Conservation (phyloP, 164 flowering plant genomes). For the Annona squamosa region DNA sequence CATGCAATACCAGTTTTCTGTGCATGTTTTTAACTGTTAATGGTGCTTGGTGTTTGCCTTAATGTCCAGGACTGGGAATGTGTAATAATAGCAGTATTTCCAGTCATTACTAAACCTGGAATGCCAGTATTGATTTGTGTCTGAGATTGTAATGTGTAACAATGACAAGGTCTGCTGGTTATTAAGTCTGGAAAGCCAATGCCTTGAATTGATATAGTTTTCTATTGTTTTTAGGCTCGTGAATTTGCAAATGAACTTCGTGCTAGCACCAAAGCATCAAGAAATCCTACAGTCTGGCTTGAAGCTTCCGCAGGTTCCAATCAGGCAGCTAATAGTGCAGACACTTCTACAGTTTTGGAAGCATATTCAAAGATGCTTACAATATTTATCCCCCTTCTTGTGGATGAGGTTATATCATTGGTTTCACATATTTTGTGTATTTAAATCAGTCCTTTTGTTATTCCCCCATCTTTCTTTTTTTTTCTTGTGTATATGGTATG, state of each 20-base stretch:
- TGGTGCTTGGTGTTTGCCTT: not conserved
- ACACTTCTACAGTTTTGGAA: slow-evolving; percentile 89
- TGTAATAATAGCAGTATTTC: not conserved
- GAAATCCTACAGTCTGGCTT: slow-evolving; percentile 87
- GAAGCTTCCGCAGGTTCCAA: slow-evolving; percentile 74
- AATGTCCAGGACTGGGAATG: not conserved
- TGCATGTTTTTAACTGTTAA: not conserved
- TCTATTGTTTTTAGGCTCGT: slow-evolving; percentile 62
- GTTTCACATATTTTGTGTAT: not conserved
- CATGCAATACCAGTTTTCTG: not conserved
- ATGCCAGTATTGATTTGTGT: not conserved
- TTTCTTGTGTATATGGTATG: not conserved
- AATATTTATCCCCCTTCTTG: slow-evolving; percentile 90
- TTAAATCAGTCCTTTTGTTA: not conserved
- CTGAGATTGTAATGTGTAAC: not conserved
- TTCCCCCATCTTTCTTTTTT: not conserved
- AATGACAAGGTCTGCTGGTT: not conserved
- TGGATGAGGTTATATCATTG: slow-evolving; percentile 68
- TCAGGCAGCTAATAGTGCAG: slow-evolving; percentile 61
- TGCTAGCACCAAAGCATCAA: slow-evolving; percentile 92
- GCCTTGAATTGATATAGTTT: slow-evolving; percentile 5
- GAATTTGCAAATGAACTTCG: slow-evolving; percentile 99
- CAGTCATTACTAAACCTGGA: too few species aligned
- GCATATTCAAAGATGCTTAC: slow-evolving; percentile 96
- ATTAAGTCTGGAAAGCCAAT: not conserved